Conservation (phyloP, 2,329 filamentous ascomycete genomes). For the Colletotrichum salicis region DNA sequence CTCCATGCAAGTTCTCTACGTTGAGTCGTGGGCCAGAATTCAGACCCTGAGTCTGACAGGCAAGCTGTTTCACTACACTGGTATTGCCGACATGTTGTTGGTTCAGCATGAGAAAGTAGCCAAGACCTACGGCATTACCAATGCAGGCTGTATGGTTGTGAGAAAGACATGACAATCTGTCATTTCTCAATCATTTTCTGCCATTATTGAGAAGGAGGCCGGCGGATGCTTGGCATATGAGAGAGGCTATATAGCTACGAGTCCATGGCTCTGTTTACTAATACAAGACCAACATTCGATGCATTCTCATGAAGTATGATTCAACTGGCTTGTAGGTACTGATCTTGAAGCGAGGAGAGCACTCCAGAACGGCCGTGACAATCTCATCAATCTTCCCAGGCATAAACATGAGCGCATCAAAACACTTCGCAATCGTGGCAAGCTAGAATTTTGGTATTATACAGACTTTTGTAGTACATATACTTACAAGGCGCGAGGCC, state of each 20-base stretch:
- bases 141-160: constrained; percentile 52
- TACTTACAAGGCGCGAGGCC: constrained; percentile 6
- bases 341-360: too few species aligned
- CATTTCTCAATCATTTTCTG: too few species aligned
- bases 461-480: constrained; percentile 34
- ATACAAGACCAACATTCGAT: too few species aligned
- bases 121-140: constrained; percentile 51
- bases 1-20: constrained; percentile 80
- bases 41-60: constrained; percentile 86
- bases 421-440: neutral
- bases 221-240: too few species aligned
- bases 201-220: too few species aligned
- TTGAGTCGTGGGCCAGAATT: constrained; percentile 93
- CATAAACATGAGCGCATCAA: too few species aligned
- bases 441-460: constrained; percentile 34
- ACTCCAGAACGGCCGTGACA: too few species aligned
- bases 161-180: neutral
- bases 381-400: neutral
- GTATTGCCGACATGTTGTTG: constrained; percentile 79
- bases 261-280: too few species aligned
- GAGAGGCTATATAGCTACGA: too few species aligned
- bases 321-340: too few species aligned
- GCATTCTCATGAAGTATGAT: too few species aligned
- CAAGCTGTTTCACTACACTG: constrained; percentile 71
- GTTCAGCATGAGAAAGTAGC: constrained; percentile 82